A percentile compares a stretch with the other conserved stretches of the same genome.
These are phyloP conservation scores for Cladosporium velox DNA, from an alignment of 2,329 filamentous ascomycete genomes.

Conservation along the genomic window DNA sequence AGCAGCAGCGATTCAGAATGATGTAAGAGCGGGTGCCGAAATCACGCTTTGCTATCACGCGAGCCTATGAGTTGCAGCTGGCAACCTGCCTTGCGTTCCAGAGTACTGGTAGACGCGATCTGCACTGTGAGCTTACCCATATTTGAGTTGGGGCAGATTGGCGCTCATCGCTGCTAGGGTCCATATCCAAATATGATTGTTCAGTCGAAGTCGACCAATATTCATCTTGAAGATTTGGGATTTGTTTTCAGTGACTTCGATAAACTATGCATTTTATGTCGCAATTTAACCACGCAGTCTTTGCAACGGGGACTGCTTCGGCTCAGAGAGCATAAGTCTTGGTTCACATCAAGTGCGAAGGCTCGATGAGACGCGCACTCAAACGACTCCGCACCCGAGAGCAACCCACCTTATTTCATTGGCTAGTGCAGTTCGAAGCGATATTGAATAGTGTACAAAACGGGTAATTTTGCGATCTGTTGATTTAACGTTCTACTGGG, in stretches of 20 bases:
- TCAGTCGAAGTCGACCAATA: neutral
- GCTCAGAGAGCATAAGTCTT: neutral
- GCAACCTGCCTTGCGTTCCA: neutral
- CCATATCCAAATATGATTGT: neutral
- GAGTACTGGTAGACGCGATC: neutral
- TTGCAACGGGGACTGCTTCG: neutral
- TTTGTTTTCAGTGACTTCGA: neutral
- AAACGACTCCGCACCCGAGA: neutral
- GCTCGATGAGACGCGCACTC: slow-evolving; percentile 1
- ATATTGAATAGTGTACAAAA: neutral
- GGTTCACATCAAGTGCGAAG: neutral
- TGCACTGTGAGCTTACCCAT: neutral
- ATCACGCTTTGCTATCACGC: neutral
- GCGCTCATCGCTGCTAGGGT: neutral
- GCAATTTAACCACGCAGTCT: neutral
- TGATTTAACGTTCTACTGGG: neutral
- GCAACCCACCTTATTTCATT: slow-evolving; percentile 2
- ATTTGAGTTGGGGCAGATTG: neutral
- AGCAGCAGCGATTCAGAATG: neutral
- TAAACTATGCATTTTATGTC: neutral
- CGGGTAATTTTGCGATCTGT: slow-evolving; percentile 6
- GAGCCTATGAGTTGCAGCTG: neutral
- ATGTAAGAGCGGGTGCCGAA: neutral
- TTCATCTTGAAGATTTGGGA: neutral
- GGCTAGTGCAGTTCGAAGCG: neutral